These are phyloP conservation scores for Discostella pseudostelligera DNA, from an alignment of 108 stramenopile genomes.

Conservation along the genomic window DNA sequence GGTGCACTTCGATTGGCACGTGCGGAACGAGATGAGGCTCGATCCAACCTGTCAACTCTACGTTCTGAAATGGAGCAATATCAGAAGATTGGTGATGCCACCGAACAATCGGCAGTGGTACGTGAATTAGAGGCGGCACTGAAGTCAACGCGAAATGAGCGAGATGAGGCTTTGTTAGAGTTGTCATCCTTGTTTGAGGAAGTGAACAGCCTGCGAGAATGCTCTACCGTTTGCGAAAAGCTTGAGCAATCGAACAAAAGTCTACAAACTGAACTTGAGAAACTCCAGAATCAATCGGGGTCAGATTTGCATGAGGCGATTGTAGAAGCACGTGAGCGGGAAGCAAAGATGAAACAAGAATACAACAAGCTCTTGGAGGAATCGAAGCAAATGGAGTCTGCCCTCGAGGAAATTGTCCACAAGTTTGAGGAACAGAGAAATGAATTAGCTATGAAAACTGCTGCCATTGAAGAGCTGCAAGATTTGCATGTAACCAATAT, in stretches of 20 bases:
- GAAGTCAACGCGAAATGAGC: constrained; percentile 3
- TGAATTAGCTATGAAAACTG: constrained; percentile 16
- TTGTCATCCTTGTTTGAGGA: constrained; percentile 1
- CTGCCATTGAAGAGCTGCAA: constrained; percentile 15
- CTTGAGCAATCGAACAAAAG: constrained; percentile 18
- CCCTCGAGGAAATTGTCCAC: constrained; percentile 18
- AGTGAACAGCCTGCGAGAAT: neutral
- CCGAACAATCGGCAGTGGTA: neutral
- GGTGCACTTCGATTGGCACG: constrained; percentile 24
- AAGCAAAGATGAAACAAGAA: constrained; percentile 6
- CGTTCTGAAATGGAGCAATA: neutral
- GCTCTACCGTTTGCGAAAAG: neutral
- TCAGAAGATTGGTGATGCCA: constrained; percentile 6
- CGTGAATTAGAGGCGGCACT: constrained; percentile 4
- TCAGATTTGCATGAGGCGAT: constrained; percentile 7
- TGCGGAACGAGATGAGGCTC: constrained; percentile 10
- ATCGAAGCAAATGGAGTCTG: constrained; percentile 15
- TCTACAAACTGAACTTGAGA: constrained; percentile 14
- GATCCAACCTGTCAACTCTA: neutral
- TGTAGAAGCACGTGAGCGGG: constrained; percentile 14
- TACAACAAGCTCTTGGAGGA: constrained; percentile 5
- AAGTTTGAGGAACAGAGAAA: constrained; percentile 21
- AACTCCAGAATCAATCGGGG: constrained; percentile 19
- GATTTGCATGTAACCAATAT: constrained; percentile 12
- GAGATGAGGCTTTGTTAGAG: neutral